A percentile compares a stretch with the other conserved stretches of the same genome.
Evolutionary conservation across 73 alveolate genomes (phyloP).

Genomic region (Paramecium pentaurelia): DNA sequence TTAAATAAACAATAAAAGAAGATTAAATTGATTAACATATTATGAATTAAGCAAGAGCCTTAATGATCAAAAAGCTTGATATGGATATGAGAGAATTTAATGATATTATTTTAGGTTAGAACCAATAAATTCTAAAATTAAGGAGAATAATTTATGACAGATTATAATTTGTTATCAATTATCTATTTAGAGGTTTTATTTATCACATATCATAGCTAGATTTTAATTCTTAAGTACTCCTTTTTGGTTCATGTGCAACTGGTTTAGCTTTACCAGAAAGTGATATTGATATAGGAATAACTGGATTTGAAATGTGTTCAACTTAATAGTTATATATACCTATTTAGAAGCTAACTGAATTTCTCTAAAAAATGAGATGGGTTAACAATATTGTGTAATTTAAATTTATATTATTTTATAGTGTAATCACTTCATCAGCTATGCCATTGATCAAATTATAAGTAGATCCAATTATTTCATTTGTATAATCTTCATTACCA

Average conservation of each 20-base stretch:
- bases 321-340: not conserved
- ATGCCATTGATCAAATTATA: constrained; percentile 12
- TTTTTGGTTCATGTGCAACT: constrained; percentile 64
- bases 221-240: not conserved
- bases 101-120: not conserved
- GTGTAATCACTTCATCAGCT: not conserved
- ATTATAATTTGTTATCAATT: not conserved
- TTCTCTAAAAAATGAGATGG: constrained; percentile 49
- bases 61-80: constrained; percentile 34
- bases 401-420: not conserved
- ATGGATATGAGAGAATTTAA: constrained; percentile 42
- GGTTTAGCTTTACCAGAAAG: constrained; percentile 54
- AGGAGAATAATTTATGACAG: not conserved
- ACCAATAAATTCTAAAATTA: not conserved
- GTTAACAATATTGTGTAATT: constrained; percentile 7
- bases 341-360: not conserved
- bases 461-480: constrained; percentile 8
- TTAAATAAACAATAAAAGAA: not conserved
- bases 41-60: not conserved
- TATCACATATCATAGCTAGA: not conserved
- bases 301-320: constrained; percentile 53
- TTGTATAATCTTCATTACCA: not conserved
- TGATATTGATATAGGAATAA: constrained; percentile 59
- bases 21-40: not conserved
- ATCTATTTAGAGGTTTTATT: not conserved